Percentiles rank a stretch among this genome's conserved stretches.
Evolutionary conservation across 345 rosid species (phyloP).

Genomic region (Melastoma malabathricum): DNA sequence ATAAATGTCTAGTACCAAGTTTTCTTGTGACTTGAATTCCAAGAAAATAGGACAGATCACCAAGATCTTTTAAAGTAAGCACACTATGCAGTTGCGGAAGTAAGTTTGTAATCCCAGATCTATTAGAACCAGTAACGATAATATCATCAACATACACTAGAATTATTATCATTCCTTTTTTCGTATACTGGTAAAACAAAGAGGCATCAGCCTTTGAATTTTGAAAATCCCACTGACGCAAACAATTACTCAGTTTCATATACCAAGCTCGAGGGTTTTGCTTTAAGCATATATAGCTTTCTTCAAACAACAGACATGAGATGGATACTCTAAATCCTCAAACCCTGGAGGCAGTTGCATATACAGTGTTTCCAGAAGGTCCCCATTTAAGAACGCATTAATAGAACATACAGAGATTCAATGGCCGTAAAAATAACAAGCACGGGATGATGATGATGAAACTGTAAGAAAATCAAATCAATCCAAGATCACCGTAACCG

Average conservation of each 20-base stretch:
- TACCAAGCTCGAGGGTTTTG: constrained; percentile 3
- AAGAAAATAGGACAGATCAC: background rate
- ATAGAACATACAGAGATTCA: no score
- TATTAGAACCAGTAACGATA: background rate
- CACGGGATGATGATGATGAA: no score
- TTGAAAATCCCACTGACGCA: background rate
- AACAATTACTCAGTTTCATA: background rate
- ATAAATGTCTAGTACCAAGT: background rate
- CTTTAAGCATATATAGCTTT: constrained; percentile 1
- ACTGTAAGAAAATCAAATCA: no score
- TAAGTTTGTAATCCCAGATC: no score
- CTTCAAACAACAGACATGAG: background rate
- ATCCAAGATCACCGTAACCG: no score
- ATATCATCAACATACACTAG: constrained; percentile 7
- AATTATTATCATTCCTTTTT: background rate
- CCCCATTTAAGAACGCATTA: constrained; percentile 4
- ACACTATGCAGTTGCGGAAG: background rate
- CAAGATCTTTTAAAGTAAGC: background rate
- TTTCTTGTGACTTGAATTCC: background rate
- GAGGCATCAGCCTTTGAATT: background rate
- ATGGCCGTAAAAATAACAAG: no score
- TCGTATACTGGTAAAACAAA: background rate
- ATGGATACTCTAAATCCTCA: background rate
- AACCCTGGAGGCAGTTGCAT: constrained; percentile 1
- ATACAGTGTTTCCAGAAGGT: background rate